A percentile compares a stretch with the other conserved stretches of the same genome.
Conservation (phyloP, 2,329 filamentous ascomycete genomes). For the Aureobasidium sp. region DNA sequence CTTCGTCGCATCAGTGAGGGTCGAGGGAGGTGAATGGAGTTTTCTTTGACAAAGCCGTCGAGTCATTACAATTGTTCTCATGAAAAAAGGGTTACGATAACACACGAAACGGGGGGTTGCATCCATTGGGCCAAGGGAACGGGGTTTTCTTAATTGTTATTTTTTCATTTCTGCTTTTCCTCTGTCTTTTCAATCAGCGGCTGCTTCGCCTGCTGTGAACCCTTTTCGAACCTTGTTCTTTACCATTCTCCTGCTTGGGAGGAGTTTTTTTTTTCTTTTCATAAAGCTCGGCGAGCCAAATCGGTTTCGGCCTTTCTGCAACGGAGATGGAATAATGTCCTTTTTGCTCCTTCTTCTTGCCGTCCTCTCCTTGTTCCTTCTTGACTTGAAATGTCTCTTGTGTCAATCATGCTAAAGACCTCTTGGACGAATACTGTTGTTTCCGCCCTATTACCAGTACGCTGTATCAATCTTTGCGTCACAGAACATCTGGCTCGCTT, state of each 20-base stretch:
- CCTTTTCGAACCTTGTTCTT: neutral
- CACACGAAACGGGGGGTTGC: constrained; percentile 8
- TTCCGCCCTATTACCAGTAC: neutral
- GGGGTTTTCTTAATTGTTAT: neutral
- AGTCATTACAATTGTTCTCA: neutral
- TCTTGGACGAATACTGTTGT: neutral
- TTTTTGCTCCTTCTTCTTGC: neutral
- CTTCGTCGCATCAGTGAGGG: neutral
- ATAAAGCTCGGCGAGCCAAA: neutral
- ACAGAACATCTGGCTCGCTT: neutral
- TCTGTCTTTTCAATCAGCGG: neutral
- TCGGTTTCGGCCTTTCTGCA: neutral
- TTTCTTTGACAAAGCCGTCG: neutral
- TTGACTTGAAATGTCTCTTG: neutral
- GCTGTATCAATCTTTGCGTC: neutral
- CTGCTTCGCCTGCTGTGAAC: neutral
- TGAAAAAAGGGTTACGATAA: constrained; percentile 1
- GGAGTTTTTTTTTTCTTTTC: neutral
- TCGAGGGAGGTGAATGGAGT: constrained; percentile 1
- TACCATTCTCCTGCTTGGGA: too few species aligned
- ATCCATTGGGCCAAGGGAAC: neutral
- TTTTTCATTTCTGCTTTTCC: neutral
- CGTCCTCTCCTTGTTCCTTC: neutral
- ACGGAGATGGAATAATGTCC: neutral
- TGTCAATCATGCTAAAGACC: neutral